Conservation (phyloP, 1,284 basidiomycete genomes). For the Boletus austroedulis region DNA sequence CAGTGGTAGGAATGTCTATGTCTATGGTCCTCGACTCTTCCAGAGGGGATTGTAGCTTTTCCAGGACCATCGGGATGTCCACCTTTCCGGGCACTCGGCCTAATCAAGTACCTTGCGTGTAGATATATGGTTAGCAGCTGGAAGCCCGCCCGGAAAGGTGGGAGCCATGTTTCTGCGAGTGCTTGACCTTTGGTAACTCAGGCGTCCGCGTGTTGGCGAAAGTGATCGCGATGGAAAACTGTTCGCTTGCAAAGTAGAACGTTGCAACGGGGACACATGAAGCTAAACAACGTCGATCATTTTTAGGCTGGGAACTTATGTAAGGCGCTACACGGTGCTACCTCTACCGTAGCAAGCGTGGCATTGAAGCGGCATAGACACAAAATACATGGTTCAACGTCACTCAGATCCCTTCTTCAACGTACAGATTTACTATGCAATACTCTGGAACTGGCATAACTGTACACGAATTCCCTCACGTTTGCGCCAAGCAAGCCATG, state of each 20-base stretch:
- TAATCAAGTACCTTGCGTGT: constrained; percentile 29
- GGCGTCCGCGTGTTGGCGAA: constrained; percentile 78
- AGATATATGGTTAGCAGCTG: constrained; percentile 33
- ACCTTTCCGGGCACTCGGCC: constrained; percentile 28
- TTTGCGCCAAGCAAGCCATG: no score
- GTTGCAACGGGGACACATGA: constrained; percentile 75
- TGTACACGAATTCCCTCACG: no score
- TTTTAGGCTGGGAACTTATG: no score
- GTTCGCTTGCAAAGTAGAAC: constrained; percentile 91
- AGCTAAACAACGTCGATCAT: no score
- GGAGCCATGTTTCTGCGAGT: constrained; percentile 62
- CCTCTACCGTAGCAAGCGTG: no score
- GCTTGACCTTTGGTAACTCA: constrained; percentile 42
- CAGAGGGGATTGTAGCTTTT: constrained; percentile 31
- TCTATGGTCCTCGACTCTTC: constrained; percentile 56
- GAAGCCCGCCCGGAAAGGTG: constrained; percentile 69
- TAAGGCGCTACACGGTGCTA: no score
- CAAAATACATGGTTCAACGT: no score
- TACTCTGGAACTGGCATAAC: no score
- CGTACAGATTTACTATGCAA: no score
- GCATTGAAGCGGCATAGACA: no score
- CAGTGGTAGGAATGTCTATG: constrained; percentile 49
- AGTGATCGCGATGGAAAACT: constrained; percentile 79
- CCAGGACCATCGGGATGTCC: constrained; percentile 28
- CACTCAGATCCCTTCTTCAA: no score